These are phyloP conservation scores for Curvularia spicifera DNA, from an alignment of 2,329 filamentous ascomycete species.

Conservation along the genomic window DNA sequence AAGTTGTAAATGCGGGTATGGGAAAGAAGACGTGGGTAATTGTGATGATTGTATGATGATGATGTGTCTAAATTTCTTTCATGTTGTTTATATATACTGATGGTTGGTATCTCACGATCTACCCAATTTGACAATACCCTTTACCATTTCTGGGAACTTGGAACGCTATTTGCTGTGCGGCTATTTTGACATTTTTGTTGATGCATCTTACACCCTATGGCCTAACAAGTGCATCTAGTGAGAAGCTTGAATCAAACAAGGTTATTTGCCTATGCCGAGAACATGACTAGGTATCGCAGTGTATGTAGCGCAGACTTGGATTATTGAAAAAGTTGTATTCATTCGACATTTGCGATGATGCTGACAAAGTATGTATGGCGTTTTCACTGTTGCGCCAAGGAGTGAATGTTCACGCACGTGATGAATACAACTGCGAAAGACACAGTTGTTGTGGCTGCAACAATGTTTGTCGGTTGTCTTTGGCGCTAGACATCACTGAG, in stretches of 20 bases:
- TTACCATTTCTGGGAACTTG: not conserved
- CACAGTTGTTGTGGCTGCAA: not conserved
- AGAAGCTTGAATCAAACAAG: not conserved
- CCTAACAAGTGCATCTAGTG: not conserved
- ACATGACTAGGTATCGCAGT: not conserved
- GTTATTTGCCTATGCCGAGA: not conserved
- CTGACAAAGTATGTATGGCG: not conserved
- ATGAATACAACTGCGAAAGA: not conserved
- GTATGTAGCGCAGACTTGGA: not conserved
- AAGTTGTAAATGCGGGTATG: conserved; percentile 54
- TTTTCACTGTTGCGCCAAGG: not conserved
- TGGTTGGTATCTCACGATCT: not conserved
- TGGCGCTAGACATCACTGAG: not conserved
- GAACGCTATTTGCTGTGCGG: not conserved
- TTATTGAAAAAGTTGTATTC: not conserved
- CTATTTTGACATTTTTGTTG: not conserved
- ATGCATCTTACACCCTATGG: not conserved
- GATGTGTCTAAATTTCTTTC: conserved; percentile 2
- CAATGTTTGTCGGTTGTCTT: not conserved
- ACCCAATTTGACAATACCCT: not conserved
- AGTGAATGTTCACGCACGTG: not conserved
- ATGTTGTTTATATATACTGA: not conserved
- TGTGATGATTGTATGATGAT: conserved; percentile 2
- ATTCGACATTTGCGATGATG: not conserved
- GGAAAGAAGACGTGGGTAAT: not conserved